Base-by-base conservation (phyloP, 2,329 filamentous ascomycete genomes). In the Alternaria atra region DNA sequence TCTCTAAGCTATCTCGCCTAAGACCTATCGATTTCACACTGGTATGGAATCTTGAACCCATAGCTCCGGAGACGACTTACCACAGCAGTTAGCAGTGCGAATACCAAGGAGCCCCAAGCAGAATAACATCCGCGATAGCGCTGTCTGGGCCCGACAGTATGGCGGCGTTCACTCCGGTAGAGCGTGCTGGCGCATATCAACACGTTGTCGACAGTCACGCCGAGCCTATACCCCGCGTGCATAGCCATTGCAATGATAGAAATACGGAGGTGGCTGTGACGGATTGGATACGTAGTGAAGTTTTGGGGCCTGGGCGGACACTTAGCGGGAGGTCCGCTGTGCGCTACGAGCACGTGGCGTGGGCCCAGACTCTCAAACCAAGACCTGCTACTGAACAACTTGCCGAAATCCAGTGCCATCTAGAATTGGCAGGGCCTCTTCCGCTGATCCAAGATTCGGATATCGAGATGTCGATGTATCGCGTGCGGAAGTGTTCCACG, bases 321-420 rank as follows among this genome's bases (percentile, higher is more conserved):
- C 40, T 55, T 66, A 60, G 58, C 39, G 50, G 25, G 27, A 27
- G 30, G 39, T 55, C 47, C 37, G 48, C 15, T 32, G 30, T 52
- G 17, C 61, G 53, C 61, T 61, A 58, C 42, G 6, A 8, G 55
- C 52, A 60, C 52, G 46, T 58, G 61, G 61, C 64, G 48, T 55
- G 20, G 42, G 61, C 55, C 61, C 43, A 62, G 64, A 66, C 44
- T 52, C 46, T 58, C 47, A 12, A 52, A 23, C 17, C 15, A 17
- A 43, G 30, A n/a, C 6, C n/a, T 44, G 12, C 15, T 44, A 37
- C 39, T 47, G 32, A 27, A 23, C 10, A 32, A 53, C 29, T 52
- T 61, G 47, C 58, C 55, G 58, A 44, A 37, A 20, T 29, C 17
- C 48, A 46, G 15, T 60, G 53, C 53, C 54, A 58, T 46, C 25